Percentiles rank a stretch among this genome's conserved stretches.
Evolutionary conservation across 2,329 filamentous ascomycete genomes (phyloP).

Genomic region (Diaporthe vaccinii): DNA sequence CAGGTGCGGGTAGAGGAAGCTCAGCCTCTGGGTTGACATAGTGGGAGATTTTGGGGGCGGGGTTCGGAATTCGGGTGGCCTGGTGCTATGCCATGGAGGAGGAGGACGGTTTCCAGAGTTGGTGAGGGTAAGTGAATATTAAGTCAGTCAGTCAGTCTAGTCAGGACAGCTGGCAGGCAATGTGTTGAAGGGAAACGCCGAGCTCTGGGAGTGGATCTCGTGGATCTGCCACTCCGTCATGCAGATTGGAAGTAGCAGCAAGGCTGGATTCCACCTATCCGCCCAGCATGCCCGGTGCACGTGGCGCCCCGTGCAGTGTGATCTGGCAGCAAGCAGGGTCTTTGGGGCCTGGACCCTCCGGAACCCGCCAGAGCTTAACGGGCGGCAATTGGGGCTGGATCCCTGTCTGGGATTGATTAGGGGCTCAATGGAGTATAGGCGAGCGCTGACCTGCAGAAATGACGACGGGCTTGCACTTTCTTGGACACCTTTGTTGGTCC

Average conservation of each 20-base stretch:
- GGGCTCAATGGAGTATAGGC: conserved; percentile 19
- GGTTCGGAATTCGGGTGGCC: conserved; percentile 7
- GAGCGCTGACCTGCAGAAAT: conserved; percentile 30
- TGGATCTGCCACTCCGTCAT: conserved; percentile 31
- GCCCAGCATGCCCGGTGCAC: conserved; percentile 13
- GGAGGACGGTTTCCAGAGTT: not conserved
- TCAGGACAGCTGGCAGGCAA: conserved; percentile 37
- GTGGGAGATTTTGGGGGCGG: conserved; percentile 38
- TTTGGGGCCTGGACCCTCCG: conserved; percentile 16
- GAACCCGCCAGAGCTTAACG: conserved; percentile 7
- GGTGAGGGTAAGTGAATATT: not conserved
- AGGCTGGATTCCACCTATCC: conserved; percentile 5
- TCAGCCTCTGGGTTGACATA: conserved; percentile 74
- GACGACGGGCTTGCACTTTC: conserved; percentile 33
- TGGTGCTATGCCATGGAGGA: conserved; percentile 39
- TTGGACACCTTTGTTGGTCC: conserved; percentile 14
- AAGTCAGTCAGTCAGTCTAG: not conserved
- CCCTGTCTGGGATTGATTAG: conserved; percentile 31
- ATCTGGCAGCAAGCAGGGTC: conserved; percentile 20
- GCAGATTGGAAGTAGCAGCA: conserved; percentile 27
- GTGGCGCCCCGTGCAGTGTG: conserved; percentile 25
- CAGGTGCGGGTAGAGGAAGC: conserved; percentile 78
- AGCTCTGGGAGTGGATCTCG: conserved; percentile 30
- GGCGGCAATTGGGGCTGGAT: conserved; percentile 24
- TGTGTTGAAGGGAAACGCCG: conserved; percentile 22